Percentiles rank a stretch among this genome's conserved stretches.
Evolutionary conservation across 345 rosid species (phyloP).

Genomic region (Ceriops decandra): DNA sequence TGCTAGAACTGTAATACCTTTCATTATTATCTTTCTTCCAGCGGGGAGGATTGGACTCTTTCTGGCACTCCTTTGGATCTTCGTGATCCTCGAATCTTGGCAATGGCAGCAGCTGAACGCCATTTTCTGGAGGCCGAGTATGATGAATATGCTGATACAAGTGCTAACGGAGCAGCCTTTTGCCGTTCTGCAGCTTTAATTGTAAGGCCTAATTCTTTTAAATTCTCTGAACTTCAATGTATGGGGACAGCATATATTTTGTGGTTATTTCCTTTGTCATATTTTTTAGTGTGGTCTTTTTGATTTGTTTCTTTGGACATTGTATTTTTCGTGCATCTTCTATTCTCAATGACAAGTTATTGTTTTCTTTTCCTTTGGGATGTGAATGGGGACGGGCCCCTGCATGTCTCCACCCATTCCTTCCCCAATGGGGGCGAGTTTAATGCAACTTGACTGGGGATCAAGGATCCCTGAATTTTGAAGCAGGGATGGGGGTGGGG

Average conservation of each 20-base stretch:
- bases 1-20: background rate
- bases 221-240: background rate
- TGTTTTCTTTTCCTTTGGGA: background rate
- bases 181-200: slow-evolving; percentile 31
- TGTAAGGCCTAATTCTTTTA: slow-evolving; percentile 16
- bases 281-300: background rate
- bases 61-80: slow-evolving; percentile 32
- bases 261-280: background rate
- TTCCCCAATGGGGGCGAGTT: no score
- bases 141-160: slow-evolving; percentile 30
- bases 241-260: background rate
- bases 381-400: no score
- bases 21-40: background rate
- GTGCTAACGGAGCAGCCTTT: slow-evolving; percentile 31
- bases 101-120: slow-evolving; percentile 35
- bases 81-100: slow-evolving; percentile 35
- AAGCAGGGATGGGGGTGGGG: no score
- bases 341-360: background rate
- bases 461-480: no score
- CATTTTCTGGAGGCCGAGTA: slow-evolving; percentile 28
- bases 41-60: slow-evolving; percentile 29
- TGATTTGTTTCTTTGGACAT: background rate
- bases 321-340: background rate
- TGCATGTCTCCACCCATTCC: no score
- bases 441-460: no score